Evolutionary conservation across 2,329 filamentous ascomycete genomes (phyloP), one percentile per base, ranked within the genome.

Genomic region (Aspergillus glaucus): DNA sequence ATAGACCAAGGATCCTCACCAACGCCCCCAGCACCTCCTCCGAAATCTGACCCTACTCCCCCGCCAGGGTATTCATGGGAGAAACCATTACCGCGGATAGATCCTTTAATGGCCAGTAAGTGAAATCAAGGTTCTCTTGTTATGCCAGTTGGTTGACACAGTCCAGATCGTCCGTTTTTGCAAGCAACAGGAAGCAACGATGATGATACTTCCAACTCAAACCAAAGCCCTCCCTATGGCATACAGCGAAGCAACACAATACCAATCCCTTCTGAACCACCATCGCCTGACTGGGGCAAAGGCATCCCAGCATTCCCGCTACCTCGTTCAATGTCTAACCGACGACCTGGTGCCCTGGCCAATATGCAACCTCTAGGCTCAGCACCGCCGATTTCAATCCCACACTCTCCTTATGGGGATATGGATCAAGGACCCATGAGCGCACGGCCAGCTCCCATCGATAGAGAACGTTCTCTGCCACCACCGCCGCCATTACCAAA

Each of bases 51-150:
- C 42, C 17, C 37, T 15, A 40, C 15, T 19, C 37, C 37, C 19
- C 37, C 37, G 19, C 15, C 37, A 21, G 37, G 37, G 10, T 40
- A 21, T 40, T 19, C 17, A 6, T 40, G 37, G 37, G 37, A 40
- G 54, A 72, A 68, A 46, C 70, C 74, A 26, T 78, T 78, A 14
- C 74, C 79, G 24, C 72, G 71, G 43, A 81, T 84, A 46, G 80
- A 84, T 59, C 75, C 79, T 24, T 68, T 68, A 19, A 75, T 73
- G 69, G 80, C 80, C 44, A 84, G 80, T 83, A 73, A 60, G 80
- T 71, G 17, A 2, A 34, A 17, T 4, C 3, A 34, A n/a, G 4
- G n/a, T n/a, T 6, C 14, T 7, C 6, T 12, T 26, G 12, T 14
- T 14, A 10, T 30, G 10, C 17, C 15, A 10, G 9, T 26, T 39